Evolutionary conservation across 805 yeast genomes (phyloP).

Genomic region (Torulaspora quercuum): DNA sequence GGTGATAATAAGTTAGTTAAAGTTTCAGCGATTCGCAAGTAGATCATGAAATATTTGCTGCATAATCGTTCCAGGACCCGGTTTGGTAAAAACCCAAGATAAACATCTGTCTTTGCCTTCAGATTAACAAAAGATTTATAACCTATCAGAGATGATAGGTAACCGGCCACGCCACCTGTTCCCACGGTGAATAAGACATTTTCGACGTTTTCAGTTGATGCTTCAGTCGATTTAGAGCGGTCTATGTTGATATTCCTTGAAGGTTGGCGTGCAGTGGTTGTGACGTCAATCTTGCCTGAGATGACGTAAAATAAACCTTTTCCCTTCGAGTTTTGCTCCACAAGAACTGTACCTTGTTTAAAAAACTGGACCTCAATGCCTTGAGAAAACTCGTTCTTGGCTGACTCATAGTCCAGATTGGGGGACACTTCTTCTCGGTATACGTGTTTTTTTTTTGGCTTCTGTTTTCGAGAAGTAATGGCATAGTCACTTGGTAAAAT

Average conservation of each 20-base stretch:
- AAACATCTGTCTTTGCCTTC: constrained; percentile 55
- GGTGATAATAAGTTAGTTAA: constrained; percentile 64
- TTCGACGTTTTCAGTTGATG: constrained; percentile 12
- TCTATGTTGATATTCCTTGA: neutral
- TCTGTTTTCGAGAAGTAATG: constrained; percentile 18
- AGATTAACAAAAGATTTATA: constrained; percentile 73
- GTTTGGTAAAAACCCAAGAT: constrained; percentile 69
- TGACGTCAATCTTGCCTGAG: constrained; percentile 70
- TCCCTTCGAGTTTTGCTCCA: constrained; percentile 60
- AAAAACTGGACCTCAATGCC: constrained; percentile 53
- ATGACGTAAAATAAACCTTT: constrained; percentile 79
- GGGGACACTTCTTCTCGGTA: constrained; percentile 27
- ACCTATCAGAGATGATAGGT: constrained; percentile 75
- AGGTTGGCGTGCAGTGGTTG: constrained; percentile 11
- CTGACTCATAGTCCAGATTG: constrained; percentile 44
- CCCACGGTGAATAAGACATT: constrained; percentile 52
- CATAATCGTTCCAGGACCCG: constrained; percentile 58
- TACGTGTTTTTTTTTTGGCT: constrained; percentile 17
- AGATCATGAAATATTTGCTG: constrained; percentile 73
- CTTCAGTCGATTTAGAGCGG: constrained; percentile 1
- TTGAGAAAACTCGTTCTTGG: constrained; percentile 57
- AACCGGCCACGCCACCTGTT: constrained; percentile 86
- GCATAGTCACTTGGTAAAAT: constrained; percentile 29
- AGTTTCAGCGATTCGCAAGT: constrained; percentile 71
- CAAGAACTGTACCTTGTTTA: constrained; percentile 52